phyloP scores from a whole-genome alignment of 2,329 filamentous ascomycete genomes.

The Pseudogymnoascus sp. region DNA sequence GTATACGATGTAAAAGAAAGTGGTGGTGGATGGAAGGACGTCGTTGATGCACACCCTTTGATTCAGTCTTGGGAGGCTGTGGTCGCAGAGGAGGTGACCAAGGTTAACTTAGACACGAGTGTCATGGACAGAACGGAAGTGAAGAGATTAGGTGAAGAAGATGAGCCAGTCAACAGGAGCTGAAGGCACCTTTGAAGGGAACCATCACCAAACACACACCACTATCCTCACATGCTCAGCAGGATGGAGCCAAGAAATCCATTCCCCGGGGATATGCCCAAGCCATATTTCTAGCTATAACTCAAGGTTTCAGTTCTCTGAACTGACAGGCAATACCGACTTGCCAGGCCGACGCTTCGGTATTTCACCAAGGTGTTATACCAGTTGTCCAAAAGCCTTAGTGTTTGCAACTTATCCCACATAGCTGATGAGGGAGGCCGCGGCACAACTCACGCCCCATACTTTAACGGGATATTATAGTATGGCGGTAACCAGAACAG shows the following conservation, averaged over 20 bases:
- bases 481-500: neutral
- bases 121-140: conserved; percentile 21
- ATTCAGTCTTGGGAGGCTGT: conserved; percentile 52
- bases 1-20: conserved; percentile 48
- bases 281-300: neutral
- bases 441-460: neutral
- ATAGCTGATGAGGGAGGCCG: neutral
- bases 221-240: neutral
- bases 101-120: conserved; percentile 32
- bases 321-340: neutral
- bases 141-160: neutral
- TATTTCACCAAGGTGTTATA: neutral
- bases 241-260: neutral
- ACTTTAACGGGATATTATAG: neutral
- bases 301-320: neutral
- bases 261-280: neutral
- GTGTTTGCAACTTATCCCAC: neutral
- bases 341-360: neutral
- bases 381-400: neutral
- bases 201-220: neutral
- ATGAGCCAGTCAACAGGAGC: neutral
- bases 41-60: conserved; percentile 62
- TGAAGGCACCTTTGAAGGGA: neutral
- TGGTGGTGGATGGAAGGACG: conserved; percentile 37
- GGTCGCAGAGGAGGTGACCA: conserved; percentile 35